These are phyloP conservation scores for Lactifluus pinguis DNA, from an alignment of 768 basidiomycete genomes.

Conservation along the genomic window DNA sequence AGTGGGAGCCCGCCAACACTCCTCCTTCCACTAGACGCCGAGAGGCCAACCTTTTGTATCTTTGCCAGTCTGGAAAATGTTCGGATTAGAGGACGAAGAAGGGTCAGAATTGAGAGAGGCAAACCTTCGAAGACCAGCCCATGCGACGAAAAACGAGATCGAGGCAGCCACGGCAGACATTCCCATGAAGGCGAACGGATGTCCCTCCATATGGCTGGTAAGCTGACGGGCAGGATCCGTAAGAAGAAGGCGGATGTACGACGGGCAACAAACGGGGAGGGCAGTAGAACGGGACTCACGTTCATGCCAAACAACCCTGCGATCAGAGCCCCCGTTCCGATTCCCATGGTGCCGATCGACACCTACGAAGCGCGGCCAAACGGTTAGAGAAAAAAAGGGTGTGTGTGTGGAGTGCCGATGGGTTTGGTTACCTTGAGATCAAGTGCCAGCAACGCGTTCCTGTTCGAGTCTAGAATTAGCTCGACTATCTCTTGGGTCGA, in stretches of 20 bases:
- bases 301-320: constrained; percentile 97
- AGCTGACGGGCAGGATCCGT: constrained; percentile 36
- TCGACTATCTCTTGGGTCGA: constrained; percentile 98
- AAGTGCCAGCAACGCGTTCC: constrained; percentile 83
- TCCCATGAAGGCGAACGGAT: constrained; percentile 64
- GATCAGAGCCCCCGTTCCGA: constrained; percentile 82
- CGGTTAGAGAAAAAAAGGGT: not conserved
- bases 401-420: not conserved
- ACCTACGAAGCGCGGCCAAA: constrained; percentile 36
- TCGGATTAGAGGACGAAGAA: constrained; percentile 3
- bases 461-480: constrained; percentile 90
- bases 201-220: constrained; percentile 60
- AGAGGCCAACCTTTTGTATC: constrained; percentile 19
- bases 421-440: constrained; percentile 64
- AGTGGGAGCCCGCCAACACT: constrained; percentile 2
- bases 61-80: constrained; percentile 31
- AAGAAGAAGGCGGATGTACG: constrained; percentile 9
- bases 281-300: constrained; percentile 38
- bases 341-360: constrained; percentile 90
- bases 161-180: constrained; percentile 53
- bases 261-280: not conserved
- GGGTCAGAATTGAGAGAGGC: constrained; percentile 6
- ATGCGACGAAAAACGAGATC: constrained; percentile 53
- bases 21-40: constrained; percentile 7
- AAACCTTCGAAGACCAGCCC: constrained; percentile 56